Evolutionary conservation across 495 filamentous ascomycete genomes (phyloP), one percentile per base, ranked within the genome.

Genomic region (Halenospora varia): DNA sequence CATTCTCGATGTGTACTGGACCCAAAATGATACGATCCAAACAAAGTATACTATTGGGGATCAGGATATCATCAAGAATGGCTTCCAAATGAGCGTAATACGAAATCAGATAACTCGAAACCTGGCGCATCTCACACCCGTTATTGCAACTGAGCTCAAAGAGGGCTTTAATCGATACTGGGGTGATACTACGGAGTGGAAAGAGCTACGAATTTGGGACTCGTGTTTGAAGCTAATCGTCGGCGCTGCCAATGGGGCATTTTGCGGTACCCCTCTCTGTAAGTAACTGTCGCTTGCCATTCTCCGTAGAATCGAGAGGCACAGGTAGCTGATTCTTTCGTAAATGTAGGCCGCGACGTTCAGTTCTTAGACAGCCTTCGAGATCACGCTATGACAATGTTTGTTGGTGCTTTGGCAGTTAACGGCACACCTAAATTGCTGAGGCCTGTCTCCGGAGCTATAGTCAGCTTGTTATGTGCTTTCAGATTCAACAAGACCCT

Each of bases 1-100:
- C 10, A 25, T 20, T n/a, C 51, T 60, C 3, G 57, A 60, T 55
- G 51, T 60, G 1, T 50, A 49, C 25, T 25, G 39, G 10, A 60
- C 57, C 26, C 57, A 49, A 25, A 45, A 60, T 23, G 42, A 49
- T 24, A 29, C 40, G 22, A 54, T 60, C 39, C 51, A 55, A 42
- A 25, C 45, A 11, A 39, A 45, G 29, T 60, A 25, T 3, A 60
- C 57, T 1, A 29, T 55, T 17, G 17, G 51, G 9, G 51, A 60
- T 19, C 25, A 55, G 19, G 48, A 35, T 18, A 41, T 60, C 40
- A 19, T 48, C 24, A 20, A 6, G 24, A 47, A 60, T 49, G 25
- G 25, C 15, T 60, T 40, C 41, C 46, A 57, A n/a, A 50, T 57
- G 20, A 35, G 39, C 23, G 10, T 57, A 15, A 51, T 51, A 8